A percentile compares a stretch with the other conserved stretches of the same genome.
Evolutionary conservation across 2,329 filamentous ascomycete genomes (phyloP).

Genomic region (Xylaria arbuscula): DNA sequence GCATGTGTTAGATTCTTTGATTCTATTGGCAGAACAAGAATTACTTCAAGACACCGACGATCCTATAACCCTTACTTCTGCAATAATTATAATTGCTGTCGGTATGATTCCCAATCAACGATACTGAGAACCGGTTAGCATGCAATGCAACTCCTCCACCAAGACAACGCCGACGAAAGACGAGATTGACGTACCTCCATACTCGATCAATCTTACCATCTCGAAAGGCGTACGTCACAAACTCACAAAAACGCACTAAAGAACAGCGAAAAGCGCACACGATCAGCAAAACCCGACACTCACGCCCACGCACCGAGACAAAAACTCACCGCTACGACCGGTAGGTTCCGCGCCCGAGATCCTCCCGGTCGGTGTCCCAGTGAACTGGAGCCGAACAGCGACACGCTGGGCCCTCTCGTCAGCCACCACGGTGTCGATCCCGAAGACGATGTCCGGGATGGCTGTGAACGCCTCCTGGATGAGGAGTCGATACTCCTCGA

Average conservation of each 20-base stretch:
- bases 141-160: background rate
- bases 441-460: conserved; percentile 47
- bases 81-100: conserved; percentile 16
- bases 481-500: conserved; percentile 46
- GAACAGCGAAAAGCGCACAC: background rate
- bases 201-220: conserved; percentile 50
- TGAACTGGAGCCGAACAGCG: conserved; percentile 49
- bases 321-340: conserved; percentile 39
- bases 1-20: background rate
- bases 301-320: background rate
- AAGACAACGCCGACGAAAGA: background rate
- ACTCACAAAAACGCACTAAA: conserved; percentile 49
- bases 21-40: background rate
- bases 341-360: conserved; percentile 48
- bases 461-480: conserved; percentile 47
- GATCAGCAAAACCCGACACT: background rate
- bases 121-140: conserved; percentile 25
- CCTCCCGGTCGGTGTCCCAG: conserved; percentile 46
- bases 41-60: background rate
- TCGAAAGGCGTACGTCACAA: conserved; percentile 52
- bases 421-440: conserved; percentile 46
- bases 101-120: conserved; percentile 28
- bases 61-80: background rate
- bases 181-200: conserved; percentile 43
- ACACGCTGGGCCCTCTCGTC: conserved; percentile 50